Base-by-base conservation (phyloP, 208 protist genomes). In the Trypanosoma avium region DNA sequence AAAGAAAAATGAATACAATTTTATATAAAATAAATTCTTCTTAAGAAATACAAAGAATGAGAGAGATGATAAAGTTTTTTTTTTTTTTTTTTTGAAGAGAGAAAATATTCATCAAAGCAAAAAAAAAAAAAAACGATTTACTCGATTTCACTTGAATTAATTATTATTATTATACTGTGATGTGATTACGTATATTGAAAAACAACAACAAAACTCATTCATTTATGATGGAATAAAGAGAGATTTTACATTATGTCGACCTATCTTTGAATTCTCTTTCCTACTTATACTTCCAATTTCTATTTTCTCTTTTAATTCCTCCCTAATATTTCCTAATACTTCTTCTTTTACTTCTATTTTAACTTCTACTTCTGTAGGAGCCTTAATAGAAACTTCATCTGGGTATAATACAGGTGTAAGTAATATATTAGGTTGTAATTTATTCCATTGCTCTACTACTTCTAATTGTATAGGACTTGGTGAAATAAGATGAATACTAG, bases 401-500 rank as follows among this genome's bases (percentile, higher is more conserved):
- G 89, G 89, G 71, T 92, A 92, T n/a, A 49, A 69, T 47, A 95
- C 76, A 2, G 75, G 47, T 12, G 75, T 70, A 19, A 91, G n/a
- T 10, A 22, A 24, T n/a, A 26, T 24, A 19, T 40, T 32, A 21
- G 65, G 59, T 6, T 53, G 69, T 49, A 71, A 24, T 17, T 45
- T 17, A 42, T 91, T 91, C 87, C 90, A 93, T 5, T 59, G 49
- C 54, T 66, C 48, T 36, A 91, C 86, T 19, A 87, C 69, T 0
- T 69, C 45, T 42, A 90, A 67, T 57, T 91, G 86, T 9, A 75
- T 52, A 3, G 33, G 24, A 60, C 79, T 85, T 22, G 79, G 75
- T 26, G 84, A 89, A 15, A 96, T 61, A 8, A 96, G 65, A 57
- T 96, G 90, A 32, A 96, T 75, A 29, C 81, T 78, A 4, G 80